These are phyloP conservation scores for Penicillium oxalicum DNA, from an alignment of 2,329 filamentous ascomycete species.

Conservation along the genomic window DNA sequence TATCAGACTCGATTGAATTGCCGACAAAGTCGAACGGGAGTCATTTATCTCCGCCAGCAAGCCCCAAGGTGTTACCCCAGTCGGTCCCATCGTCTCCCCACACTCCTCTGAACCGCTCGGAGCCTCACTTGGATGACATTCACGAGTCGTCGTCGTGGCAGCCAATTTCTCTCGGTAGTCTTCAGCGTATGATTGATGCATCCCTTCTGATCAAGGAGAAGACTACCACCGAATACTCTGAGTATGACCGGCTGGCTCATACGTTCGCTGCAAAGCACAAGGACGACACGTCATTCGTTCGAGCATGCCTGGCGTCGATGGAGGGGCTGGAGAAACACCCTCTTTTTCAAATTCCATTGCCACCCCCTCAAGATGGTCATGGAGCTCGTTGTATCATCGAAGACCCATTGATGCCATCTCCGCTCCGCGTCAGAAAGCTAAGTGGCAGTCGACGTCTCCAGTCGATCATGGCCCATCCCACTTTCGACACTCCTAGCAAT, in stretches of 20 bases:
- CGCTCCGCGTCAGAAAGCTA: constrained; percentile 23
- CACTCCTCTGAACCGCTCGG: constrained; percentile 3
- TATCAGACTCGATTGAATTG: constrained; percentile 17
- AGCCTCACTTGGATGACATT: constrained; percentile 6
- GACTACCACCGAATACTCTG: too few species aligned
- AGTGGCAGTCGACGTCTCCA: too few species aligned
- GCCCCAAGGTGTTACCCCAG: neutral
- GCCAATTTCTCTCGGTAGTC: constrained; percentile 3
- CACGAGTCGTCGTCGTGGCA: constrained; percentile 10
- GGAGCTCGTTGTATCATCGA: neutral
- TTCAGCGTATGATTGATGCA: constrained; percentile 27
- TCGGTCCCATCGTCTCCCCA: neutral
- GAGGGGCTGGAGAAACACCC: neutral
- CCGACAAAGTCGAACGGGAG: neutral
- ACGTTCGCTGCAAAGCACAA: neutral
- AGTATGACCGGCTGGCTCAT: too few species aligned
- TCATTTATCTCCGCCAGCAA: neutral
- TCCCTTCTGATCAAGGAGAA: neutral
- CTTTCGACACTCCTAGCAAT: neutral
- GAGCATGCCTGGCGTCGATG: constrained; percentile 7
- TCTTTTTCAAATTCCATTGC: neutral
- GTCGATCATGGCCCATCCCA: neutral
- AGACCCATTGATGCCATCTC: constrained; percentile 20
- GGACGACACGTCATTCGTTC: neutral
- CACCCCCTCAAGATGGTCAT: neutral